These are phyloP conservation scores for Amoebophrya sp. DNA, from an alignment of 169 alveolate genomes.

Conservation along the genomic window DNA sequence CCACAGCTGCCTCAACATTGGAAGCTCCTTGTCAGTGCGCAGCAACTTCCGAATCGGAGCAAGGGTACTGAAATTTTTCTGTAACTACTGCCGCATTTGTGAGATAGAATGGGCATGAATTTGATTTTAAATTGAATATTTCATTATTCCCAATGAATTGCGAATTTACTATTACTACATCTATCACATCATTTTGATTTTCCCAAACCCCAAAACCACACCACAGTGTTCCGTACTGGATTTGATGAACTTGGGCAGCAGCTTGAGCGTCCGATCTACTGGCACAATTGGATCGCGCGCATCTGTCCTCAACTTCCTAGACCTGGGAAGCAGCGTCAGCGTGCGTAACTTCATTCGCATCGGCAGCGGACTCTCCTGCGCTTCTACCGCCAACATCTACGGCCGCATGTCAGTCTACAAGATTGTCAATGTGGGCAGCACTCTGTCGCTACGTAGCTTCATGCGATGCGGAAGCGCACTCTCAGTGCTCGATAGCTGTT, in stretches of 20 bases:
- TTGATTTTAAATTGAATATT: too few relatives aligned
- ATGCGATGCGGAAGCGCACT: conserved; percentile 10
- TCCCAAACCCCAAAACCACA: too few relatives aligned
- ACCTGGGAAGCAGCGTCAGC: not conserved
- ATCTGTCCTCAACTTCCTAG: not conserved
- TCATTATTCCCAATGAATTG: too few relatives aligned
- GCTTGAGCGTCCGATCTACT: not conserved
- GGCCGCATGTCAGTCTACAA: not conserved
- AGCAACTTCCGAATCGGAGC: not conserved
- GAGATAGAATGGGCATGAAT: too few relatives aligned
- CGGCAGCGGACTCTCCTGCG: conserved; percentile 28
- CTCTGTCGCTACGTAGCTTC: conserved; percentile 13
- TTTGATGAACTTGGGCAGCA: not conserved
- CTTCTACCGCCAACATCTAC: too few relatives aligned
- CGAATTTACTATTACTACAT: too few relatives aligned
- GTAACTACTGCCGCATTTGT: too few relatives aligned
- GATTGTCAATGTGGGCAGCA: not conserved
- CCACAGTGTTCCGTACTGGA: too few relatives aligned
- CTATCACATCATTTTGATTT: too few relatives aligned
- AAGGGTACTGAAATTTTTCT: too few relatives aligned
- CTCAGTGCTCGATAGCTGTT: not conserved
- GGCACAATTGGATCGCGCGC: not conserved
- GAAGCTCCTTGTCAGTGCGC: conserved; percentile 19
- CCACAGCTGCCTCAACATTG: conserved; percentile 12
- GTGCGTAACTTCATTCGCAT: not conserved